These are phyloP conservation scores for Pythium phragmiticola DNA, from an alignment of 352 stramenopile species.

Conservation along the genomic window DNA sequence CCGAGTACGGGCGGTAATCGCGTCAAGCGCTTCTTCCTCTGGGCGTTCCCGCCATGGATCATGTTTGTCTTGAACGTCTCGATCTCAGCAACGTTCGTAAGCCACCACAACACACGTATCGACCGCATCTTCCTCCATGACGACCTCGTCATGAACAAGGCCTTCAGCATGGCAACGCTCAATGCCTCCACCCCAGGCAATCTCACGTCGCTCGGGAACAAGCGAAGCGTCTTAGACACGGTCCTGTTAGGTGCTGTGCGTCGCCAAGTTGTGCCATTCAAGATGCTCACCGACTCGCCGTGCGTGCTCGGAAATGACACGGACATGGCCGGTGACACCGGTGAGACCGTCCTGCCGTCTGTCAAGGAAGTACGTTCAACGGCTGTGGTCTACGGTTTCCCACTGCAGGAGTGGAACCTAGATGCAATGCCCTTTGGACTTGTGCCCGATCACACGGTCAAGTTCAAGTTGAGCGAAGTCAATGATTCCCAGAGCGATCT, in stretches of 20 bases:
- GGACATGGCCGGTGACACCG: conserved; percentile 2
- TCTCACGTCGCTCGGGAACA: not conserved
- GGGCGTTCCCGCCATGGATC: conserved; percentile 35
- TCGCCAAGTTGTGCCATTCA: conserved; percentile 30
- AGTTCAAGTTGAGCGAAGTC: conserved; percentile 20
- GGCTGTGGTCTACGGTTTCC: conserved; percentile 39
- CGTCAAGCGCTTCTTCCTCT: conserved; percentile 34
- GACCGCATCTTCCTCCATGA: conserved; percentile 34
- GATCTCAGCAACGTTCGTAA: conserved; percentile 40
- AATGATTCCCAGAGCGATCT: conserved; percentile 2
- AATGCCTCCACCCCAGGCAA: conserved; percentile 5
- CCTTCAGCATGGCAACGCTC: not conserved
- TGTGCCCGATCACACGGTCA: conserved; percentile 15
- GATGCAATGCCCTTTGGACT: conserved; percentile 34
- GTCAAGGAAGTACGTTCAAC: conserved; percentile 37
- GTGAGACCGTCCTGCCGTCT: conserved; percentile 25
- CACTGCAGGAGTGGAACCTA: conserved; percentile 40
- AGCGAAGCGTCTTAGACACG: conserved; percentile 35
- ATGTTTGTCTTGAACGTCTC: conserved; percentile 46
- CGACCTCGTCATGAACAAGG: conserved; percentile 17
- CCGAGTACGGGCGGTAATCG: conserved; percentile 19
- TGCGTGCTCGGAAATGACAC: conserved; percentile 26
- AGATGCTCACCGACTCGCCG: conserved; percentile 29
- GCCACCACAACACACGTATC: conserved; percentile 34
- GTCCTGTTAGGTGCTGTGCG: conserved; percentile 34